These are phyloP conservation scores for Nakazawaea siamensis DNA, from an alignment of 805 yeast genomes.

Conservation along the genomic window DNA sequence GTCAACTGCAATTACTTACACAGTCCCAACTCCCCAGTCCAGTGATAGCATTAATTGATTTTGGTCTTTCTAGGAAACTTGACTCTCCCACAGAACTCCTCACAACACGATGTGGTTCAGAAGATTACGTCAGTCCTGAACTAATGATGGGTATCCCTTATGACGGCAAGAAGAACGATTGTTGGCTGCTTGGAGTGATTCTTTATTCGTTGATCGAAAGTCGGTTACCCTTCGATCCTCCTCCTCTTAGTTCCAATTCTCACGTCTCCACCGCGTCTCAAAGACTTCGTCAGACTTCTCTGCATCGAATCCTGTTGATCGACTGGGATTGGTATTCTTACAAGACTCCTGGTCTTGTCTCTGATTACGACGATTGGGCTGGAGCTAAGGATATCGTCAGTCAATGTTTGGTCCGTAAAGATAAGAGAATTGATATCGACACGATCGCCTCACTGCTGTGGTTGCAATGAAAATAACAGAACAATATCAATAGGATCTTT, in stretches of 20 bases:
- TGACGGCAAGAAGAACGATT: slow-evolving; percentile 84
- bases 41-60: slow-evolving; percentile 66
- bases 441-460: slow-evolving; percentile 27
- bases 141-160: slow-evolving; percentile 82
- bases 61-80: slow-evolving; percentile 76
- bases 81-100: slow-evolving; percentile 40
- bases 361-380: slow-evolving; percentile 25
- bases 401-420: slow-evolving; percentile 38
- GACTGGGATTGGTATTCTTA: slow-evolving; percentile 81
- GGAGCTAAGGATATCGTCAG: slow-evolving; percentile 45
- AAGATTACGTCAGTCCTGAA: slow-evolving; percentile 95
- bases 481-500: neutral
- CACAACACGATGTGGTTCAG: slow-evolving; percentile 91
- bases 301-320: slow-evolving; percentile 86
- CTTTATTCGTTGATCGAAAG: slow-evolving; percentile 78
- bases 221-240: slow-evolving; percentile 85
- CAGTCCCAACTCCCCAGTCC: slow-evolving; percentile 18
- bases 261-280: slow-evolving; percentile 30
- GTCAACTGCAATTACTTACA: slow-evolving; percentile 23
- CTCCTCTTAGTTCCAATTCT: slow-evolving; percentile 39
- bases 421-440: slow-evolving; percentile 28
- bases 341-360: slow-evolving; percentile 22
- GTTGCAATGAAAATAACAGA: too few relatives aligned
- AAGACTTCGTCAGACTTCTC: slow-evolving; percentile 47
- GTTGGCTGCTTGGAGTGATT: slow-evolving; percentile 95